A percentile compares a stretch with the other conserved stretches of the same genome.
These are phyloP conservation scores for Afroboletus lepidellus DNA, from an alignment of 1,284 basidiomycete species.

Conservation along the genomic window DNA sequence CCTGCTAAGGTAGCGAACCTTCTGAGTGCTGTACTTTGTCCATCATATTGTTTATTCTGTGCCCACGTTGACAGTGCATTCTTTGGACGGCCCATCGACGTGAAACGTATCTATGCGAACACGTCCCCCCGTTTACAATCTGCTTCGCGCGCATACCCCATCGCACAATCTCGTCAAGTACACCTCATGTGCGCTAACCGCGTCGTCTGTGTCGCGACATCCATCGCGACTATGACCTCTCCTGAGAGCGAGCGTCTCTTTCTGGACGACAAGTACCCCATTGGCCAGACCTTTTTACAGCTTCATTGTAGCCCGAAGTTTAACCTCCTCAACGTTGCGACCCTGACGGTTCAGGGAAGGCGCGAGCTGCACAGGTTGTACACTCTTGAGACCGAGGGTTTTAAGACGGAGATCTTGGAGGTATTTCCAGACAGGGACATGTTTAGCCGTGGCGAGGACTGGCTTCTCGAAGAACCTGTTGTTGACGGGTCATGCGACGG, in stretches of 20 bases:
- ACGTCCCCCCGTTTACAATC: conserved; percentile 39
- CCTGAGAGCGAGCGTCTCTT: conserved; percentile 55
- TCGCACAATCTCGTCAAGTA: conserved; percentile 62
- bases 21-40: not conserved
- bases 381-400: conserved; percentile 51
- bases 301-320: conserved; percentile 54
- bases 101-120: conserved; percentile 54
- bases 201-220: conserved; percentile 60
- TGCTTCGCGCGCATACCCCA: conserved; percentile 48
- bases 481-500: conserved; percentile 6
- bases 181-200: conserved; percentile 57
- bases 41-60: conserved; percentile 1
- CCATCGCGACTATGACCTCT: conserved; percentile 56
- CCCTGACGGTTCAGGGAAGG: conserved; percentile 29
- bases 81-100: conserved; percentile 57
- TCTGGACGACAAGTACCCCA: conserved; percentile 65
- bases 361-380: conserved; percentile 55
- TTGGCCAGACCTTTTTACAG: conserved; percentile 65
- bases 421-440: conserved; percentile 65
- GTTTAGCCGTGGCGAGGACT: conserved; percentile 53
- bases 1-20: conserved; percentile 51
- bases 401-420: conserved; percentile 64
- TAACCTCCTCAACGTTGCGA: conserved; percentile 49
- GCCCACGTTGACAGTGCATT: conserved; percentile 47
- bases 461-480: conserved; percentile 40